Evolutionary conservation across 306 rosid species (phyloP).

Genomic region (Heteromeles arbutifolia): DNA sequence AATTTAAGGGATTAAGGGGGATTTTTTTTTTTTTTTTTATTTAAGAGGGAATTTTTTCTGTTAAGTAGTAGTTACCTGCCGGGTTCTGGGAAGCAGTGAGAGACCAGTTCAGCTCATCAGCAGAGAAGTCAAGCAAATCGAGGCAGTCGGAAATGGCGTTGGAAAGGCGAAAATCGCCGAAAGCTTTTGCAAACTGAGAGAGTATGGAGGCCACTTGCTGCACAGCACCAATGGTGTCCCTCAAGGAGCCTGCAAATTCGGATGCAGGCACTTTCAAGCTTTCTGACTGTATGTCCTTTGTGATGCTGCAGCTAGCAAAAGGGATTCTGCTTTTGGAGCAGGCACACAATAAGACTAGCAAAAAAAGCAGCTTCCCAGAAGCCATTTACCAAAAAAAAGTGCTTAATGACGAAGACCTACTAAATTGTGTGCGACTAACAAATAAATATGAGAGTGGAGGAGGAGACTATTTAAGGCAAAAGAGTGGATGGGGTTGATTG

Average conservation of each 20-base stretch:
- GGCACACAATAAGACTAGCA: constrained; percentile 3
- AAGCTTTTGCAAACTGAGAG: constrained; percentile 28
- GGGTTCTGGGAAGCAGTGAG: constrained; percentile 49
- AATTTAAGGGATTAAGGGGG: no score
- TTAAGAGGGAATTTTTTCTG: not conserved
- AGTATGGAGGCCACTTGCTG: constrained; percentile 37
- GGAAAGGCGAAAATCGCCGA: constrained; percentile 45
- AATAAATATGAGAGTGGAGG: not conserved
- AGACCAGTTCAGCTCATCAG: constrained; percentile 48
- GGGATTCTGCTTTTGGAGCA: not conserved
- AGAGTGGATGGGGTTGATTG: not conserved
- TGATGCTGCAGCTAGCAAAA: not conserved
- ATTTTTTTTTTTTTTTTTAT: not conserved
- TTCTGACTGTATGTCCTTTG: constrained; percentile 1
- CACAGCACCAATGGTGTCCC: constrained; percentile 22
- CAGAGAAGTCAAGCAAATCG: constrained; percentile 55
- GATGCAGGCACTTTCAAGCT: constrained; percentile 41
- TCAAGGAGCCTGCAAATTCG: constrained; percentile 32
- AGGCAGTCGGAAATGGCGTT: constrained; percentile 66
- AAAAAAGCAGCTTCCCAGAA: constrained; percentile 2
- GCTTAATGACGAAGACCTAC: not conserved
- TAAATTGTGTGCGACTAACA: not conserved
- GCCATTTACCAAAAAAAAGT: constrained; percentile 5
- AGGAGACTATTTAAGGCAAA: constrained; percentile 24
- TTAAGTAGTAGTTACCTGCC: constrained; percentile 27